phyloP scores from a whole-genome alignment of 2,329 filamentous ascomycete genomes.

The Hypoxylon sp. region DNA sequence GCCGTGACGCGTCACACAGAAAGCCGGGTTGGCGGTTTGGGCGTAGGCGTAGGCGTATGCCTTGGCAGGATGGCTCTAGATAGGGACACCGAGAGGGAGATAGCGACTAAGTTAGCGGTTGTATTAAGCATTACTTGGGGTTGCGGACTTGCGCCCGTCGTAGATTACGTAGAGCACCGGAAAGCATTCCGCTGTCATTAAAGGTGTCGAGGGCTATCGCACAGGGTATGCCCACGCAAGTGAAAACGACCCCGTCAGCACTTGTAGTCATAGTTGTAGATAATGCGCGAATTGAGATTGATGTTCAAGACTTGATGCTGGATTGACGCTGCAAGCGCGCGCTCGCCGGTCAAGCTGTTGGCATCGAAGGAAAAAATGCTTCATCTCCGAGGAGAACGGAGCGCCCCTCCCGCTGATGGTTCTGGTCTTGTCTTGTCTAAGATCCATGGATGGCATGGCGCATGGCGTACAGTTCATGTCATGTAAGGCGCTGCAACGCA shows the following conservation, averaged over 20 bases:
- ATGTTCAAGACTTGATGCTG: neutral
- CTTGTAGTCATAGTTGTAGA: constrained; percentile 13
- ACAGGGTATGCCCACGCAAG: constrained; percentile 5
- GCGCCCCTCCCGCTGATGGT: constrained; percentile 14
- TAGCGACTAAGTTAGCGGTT: constrained; percentile 12
- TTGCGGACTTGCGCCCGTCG: constrained; percentile 28
- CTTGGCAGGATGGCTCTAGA: constrained; percentile 7
- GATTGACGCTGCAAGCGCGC: neutral
- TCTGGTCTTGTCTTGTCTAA: constrained; percentile 7
- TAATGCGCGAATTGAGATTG: constrained; percentile 7
- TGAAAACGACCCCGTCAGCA: constrained; percentile 7
- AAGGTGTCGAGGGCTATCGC: neutral
- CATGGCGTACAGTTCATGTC: constrained; percentile 27
- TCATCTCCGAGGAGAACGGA: constrained; percentile 36
- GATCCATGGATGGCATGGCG: constrained; percentile 29
- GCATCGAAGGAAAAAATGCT: constrained; percentile 6
- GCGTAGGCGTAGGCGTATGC: neutral
- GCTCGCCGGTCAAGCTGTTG: neutral
- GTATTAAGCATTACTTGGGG: constrained; percentile 28
- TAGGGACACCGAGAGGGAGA: constrained; percentile 12
- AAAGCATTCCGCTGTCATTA: constrained; percentile 8
- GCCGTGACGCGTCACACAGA: constrained; percentile 19
- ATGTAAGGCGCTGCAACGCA: constrained; percentile 32
- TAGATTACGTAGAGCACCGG: constrained; percentile 16
- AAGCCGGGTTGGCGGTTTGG: constrained; percentile 5